Base-by-base conservation (phyloP, 495 filamentous ascomycete species). In the Daldinia bambusicola region DNA sequence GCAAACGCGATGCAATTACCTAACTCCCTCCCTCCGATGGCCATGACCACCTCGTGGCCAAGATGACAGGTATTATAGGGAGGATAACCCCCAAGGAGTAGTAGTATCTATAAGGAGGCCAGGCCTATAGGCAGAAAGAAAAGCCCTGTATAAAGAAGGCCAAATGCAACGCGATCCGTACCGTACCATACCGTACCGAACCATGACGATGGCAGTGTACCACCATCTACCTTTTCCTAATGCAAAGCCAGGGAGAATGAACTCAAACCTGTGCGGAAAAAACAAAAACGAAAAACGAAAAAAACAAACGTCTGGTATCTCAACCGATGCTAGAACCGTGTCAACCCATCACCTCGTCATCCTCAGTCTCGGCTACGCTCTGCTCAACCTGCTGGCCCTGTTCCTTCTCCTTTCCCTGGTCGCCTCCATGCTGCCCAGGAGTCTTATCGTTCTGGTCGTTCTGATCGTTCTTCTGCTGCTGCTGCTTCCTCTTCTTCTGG, bases 221-320 rank as follows among this genome's bases (percentile, higher is more conserved):
- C 10, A 12, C 43, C 43, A 13, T 22, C 20, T 22, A 20, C 43
- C 6, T 48, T 12, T 48, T 22, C 43, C 9, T 48, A 22, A 43
- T 13, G 43, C 43, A 48, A 20, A 22, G 43, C 43, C 43, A 20
- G 43, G 43, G 43, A 48, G 43, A 48, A 48, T 48, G 20, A 48
- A 48, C 43, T 48, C 43, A 22, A 22, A 48, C 43, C 43, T 48
- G 20, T 48, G 10, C 16, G 4, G 43, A 20, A 48, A 48, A 48
- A 48, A 26, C 26, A 1, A 3, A 26, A 26, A 26, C 26, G 26
- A n/a, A n/a, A n/a, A n/a, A n/a, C n/a, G n/a, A n/a, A n/a, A n/a
- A n/a, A n/a, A n/a, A n/a, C 26, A 40, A 48, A 22, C 43, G 20
- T 10, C 16, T 48, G 43, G 43, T 48, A 48, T 48, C 43, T 48